Conservation (phyloP, 768 basidiomycete genomes). For the Amanita brunnescens region DNA sequence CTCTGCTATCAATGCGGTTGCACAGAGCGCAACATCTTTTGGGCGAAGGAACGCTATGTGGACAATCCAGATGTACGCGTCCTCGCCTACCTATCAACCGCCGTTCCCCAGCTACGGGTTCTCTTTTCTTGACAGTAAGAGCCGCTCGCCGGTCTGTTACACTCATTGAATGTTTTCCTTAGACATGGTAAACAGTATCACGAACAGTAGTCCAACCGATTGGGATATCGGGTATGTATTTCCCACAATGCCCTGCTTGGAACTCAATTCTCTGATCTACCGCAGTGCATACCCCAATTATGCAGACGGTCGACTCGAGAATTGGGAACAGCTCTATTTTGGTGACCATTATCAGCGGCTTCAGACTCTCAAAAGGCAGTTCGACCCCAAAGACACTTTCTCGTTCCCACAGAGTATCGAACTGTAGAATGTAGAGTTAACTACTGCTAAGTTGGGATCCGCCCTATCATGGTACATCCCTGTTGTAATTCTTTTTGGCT, state of each 20-base stretch:
- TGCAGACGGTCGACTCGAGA: constrained; percentile 24
- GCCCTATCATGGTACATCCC: neutral
- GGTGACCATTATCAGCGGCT: constrained; percentile 23
- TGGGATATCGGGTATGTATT: constrained; percentile 30
- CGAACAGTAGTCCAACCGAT: constrained; percentile 24
- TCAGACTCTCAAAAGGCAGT: constrained; percentile 21
- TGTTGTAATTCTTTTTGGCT: neutral
- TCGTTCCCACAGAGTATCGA: constrained; percentile 22
- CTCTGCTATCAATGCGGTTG: constrained; percentile 31
- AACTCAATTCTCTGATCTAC: too few relatives aligned
- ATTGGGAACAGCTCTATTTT: constrained; percentile 28
- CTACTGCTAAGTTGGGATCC: neutral
- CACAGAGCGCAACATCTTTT: constrained; percentile 28
- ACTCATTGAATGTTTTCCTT: neutral
- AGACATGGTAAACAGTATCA: constrained; percentile 26
- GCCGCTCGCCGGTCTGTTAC: neutral
- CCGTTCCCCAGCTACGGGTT: constrained; percentile 33
- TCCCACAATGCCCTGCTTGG: too few relatives aligned
- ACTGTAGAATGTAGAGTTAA: neutral
- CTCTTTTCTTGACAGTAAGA: constrained; percentile 30
- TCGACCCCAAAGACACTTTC: constrained; percentile 30
- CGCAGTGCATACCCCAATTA: constrained; percentile 29
- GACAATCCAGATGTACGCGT: constrained; percentile 38
- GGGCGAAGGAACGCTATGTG: constrained; percentile 29
- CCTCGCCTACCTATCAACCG: constrained; percentile 23